A percentile compares a stretch with the other conserved stretches of the same genome.
phyloP scores from a whole-genome alignment of 2,329 filamentous ascomycete species.

The Neopestalotiopsis sp. region DNA sequence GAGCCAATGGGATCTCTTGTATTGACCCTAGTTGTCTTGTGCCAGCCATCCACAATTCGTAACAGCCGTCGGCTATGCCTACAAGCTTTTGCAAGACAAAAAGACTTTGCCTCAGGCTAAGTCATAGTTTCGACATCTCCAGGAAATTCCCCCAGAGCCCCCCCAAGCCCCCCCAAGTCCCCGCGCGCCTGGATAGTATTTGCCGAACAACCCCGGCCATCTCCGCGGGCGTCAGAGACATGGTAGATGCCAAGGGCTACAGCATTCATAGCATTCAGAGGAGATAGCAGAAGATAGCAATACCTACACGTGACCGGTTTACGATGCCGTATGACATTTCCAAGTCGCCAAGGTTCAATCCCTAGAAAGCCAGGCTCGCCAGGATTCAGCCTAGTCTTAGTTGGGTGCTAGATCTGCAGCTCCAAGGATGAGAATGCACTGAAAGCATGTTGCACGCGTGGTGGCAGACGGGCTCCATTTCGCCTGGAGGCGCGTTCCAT shows the following conservation, averaged over 20 bases:
- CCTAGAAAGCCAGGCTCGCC: background rate
- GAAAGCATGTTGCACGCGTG: background rate
- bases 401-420: slow-evolving; percentile 4
- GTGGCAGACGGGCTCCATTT: background rate
- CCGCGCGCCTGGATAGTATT: background rate
- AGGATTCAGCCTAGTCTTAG: background rate
- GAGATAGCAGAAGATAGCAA: background rate
- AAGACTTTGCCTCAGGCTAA: background rate
- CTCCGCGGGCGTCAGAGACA: background rate
- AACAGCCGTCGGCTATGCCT: background rate
- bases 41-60: slow-evolving; percentile 1
- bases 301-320: background rate
- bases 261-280: background rate
- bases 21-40: background rate
- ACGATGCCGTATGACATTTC: background rate
- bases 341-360: background rate
- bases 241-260: background rate
- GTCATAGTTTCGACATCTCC: slow-evolving; percentile 2
- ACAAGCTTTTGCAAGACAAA: background rate
- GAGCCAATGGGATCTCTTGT: background rate
- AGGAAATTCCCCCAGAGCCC: background rate
- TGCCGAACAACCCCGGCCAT: background rate
- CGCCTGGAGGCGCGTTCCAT: background rate
- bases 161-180: background rate
- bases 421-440: background rate